Base-by-base conservation (phyloP, 768 basidiomycete genomes). In the Phaeolepiota aurea region DNA sequence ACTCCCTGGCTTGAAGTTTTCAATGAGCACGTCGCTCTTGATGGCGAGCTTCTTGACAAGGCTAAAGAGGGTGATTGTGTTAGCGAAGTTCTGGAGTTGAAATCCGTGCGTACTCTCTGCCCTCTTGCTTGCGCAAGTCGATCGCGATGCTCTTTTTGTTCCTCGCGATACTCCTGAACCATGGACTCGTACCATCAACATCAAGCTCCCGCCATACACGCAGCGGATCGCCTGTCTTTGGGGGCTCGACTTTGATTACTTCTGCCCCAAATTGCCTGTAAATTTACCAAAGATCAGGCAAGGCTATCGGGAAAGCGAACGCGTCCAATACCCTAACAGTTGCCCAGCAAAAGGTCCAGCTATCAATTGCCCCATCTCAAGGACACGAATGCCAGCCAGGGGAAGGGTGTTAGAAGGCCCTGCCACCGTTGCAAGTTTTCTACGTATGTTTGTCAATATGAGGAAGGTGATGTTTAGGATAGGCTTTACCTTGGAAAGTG, bases 1-100 rank as follows among this genome's bases (percentile, higher is more conserved):
- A 82, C 82, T 84, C 40, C 82, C 82, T 10, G 82, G 81, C 47
- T 80, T 82, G 61, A 84, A 83, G 52, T 83, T 84, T 55, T 84
- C 81, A 20, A 85, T 42, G 3, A 84, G 51, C 11, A 85, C 81
- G 44, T 84, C 80, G 30, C 76, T 79, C 49, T 72, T 74, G 30
- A 72, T 54, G 5, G 82, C 80, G 13, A 84, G 71, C 44, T 58
- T 61, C 42, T 70, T 76, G 16, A 83, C 79, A 2, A 84, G 64
- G 16, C 80, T 85, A 47, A 16, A 35, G 38, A 35, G 37, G 20
- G 4, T 23, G 13, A 32, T 7, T 4, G 18, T 4, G 19, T 33
- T 4, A 20, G 18, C 7, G 30, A 15, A 33, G 20, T 33, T 9
- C 15, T 5, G n/a, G 33, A 20, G 18, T 14, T 20, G 20, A 9